Percentiles rank a stretch among this genome's conserved stretches.
These are phyloP conservation scores for Didymella pomorum DNA, from an alignment of 2,329 filamentous ascomycete genomes.

Conservation along the genomic window DNA sequence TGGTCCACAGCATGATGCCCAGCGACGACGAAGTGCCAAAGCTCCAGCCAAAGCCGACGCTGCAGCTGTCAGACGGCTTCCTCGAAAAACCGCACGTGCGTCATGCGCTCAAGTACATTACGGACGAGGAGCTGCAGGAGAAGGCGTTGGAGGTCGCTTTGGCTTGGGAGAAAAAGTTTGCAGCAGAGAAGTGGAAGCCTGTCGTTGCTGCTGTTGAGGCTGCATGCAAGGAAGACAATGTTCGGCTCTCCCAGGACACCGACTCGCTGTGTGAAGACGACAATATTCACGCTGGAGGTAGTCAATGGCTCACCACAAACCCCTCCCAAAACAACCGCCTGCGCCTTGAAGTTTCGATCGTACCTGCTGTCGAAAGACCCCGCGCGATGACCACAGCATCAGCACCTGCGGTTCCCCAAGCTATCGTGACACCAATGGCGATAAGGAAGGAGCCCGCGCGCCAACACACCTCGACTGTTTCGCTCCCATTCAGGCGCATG, in stretches of 20 bases:
- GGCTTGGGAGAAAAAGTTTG: slow-evolving; percentile 27
- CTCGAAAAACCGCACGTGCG: slow-evolving; percentile 26
- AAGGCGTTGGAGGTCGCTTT: slow-evolving; percentile 16
- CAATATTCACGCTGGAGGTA: neutral
- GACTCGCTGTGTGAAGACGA: neutral
- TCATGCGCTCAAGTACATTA: slow-evolving; percentile 25
- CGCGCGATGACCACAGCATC: slow-evolving; percentile 6
- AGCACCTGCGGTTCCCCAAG: slow-evolving; percentile 7
- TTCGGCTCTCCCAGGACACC: slow-evolving; percentile 3
- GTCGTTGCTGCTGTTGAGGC: slow-evolving; percentile 15
- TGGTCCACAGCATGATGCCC: slow-evolving; percentile 5
- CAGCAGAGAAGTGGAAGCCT: slow-evolving; percentile 17
- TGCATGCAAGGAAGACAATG: slow-evolving; percentile 4
- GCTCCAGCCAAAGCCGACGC: neutral
- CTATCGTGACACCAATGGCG: neutral
- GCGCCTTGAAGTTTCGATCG: neutral
- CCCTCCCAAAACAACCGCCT: neutral
- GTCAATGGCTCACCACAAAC: neutral
- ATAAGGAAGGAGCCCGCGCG: neutral
- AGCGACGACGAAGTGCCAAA: neutral
- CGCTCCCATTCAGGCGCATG: neutral
- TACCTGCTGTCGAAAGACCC: neutral
- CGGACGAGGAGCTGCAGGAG: slow-evolving; percentile 16
- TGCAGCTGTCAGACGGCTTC: slow-evolving; percentile 10
- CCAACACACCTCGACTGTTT: slow-evolving; percentile 1